Base-by-base conservation (phyloP, 257 asterid genomes). In the Solanum medicagineum region DNA sequence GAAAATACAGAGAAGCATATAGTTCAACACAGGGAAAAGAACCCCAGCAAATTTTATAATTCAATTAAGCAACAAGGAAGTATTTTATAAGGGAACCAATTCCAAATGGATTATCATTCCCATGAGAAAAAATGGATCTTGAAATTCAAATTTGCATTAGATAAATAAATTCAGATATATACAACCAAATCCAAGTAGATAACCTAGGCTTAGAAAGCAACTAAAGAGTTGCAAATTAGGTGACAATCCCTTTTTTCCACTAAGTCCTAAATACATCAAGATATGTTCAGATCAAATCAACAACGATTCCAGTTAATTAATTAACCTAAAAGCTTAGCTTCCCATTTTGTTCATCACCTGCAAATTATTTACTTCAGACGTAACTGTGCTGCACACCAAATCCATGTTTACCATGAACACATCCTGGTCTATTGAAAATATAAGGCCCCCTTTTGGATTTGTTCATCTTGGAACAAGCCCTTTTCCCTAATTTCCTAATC, bases 401-500 rank as follows among this genome's bases (percentile, higher is more conserved):
- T 44, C 89, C 94, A 83, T 89, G 80, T 29, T 93, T 94, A 29
- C 93, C 93, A 51, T 86, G 85, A 86, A 90, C 83, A 56, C 90
- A 89, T 0, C 97, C 97, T 66, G 98, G 95, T 92, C 89, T 92
- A 20, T 91, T 90, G 77, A 86, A 85, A 86, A 86, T 83, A 85
- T 89, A 86, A 2, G 94, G 94, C 84, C 91, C 80, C 88, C 82
- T 91, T 90, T 92, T 95, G 51, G 92, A 85, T 51, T 87, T 90
- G 79, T 80, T 87, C 69, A 87, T 85, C 85, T 87, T 93, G 0
- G 94, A 90, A n/a, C 85, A 85, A 8, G 90, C 90, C 87, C 91
- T 93, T 82, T 94, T 92, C 91, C 97, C 97, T 89, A 91, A 77
- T 84, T 94, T 95, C 92, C 84, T 89, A 2, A 93, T 92, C 92